Conservation (phyloP, 371 early-diverging fungal genomes). For the Mucor indicus region DNA sequence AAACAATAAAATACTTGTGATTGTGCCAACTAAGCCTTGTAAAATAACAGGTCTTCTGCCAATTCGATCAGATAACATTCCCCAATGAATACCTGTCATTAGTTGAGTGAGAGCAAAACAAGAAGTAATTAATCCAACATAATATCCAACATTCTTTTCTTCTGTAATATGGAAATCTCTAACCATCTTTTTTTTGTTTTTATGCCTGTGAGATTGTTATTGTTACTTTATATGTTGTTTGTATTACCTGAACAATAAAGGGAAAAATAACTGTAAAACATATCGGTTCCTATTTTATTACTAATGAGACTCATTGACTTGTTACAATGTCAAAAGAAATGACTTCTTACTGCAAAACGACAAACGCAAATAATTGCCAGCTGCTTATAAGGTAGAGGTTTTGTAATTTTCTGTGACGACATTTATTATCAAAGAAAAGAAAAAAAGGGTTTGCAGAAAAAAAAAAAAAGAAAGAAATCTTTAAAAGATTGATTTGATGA, state of each 20-base stretch:
- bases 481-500: neutral
- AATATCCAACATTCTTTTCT: conserved; percentile 57
- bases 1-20: conserved; percentile 65
- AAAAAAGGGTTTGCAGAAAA: conserved; percentile 1
- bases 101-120: conserved; percentile 66
- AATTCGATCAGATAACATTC: conserved; percentile 64
- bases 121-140: conserved; percentile 62
- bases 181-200: conserved; percentile 63
- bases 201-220: neutral
- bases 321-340: neutral
- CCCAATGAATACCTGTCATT: conserved; percentile 59
- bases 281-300: conserved; percentile 56
- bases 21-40: conserved; percentile 75
- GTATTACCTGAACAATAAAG: conserved; percentile 43
- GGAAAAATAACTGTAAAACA: conserved; percentile 61
- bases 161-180: conserved; percentile 54
- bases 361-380: conserved; percentile 52
- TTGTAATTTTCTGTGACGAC: conserved; percentile 10
- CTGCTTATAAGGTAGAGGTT: conserved; percentile 54
- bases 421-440: conserved; percentile 2
- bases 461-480: conserved; percentile 4
- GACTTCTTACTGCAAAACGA: conserved; percentile 37
- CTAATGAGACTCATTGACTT: neutral
- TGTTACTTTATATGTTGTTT: conserved; percentile 10
- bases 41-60: conserved; percentile 77